Evolutionary conservation across 164 flowering plant species (phyloP), one percentile per base, ranked within the genome.

Genomic region (Magnolia kwangsiensis): DNA sequence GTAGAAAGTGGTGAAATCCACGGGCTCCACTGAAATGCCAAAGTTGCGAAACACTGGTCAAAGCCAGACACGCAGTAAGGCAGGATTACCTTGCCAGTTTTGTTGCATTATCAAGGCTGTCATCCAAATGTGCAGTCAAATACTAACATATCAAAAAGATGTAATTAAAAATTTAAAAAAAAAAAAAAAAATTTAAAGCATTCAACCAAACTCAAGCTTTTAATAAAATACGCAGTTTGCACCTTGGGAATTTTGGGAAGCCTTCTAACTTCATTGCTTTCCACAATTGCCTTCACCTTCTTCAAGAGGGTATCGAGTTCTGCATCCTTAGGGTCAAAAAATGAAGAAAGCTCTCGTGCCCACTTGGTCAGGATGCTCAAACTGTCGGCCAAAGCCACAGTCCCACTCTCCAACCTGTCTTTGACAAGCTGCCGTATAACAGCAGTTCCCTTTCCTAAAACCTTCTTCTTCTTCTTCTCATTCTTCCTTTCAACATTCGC

Each of bases 211-310:
- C 13, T 45, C 5, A 5, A 7, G 8, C 55, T 37, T 7, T 19
- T 49, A 45, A 69, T 19, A 37, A 37, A 37, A 37, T 6, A 74
- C 8, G 55, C 11, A 67, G 51, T 70, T 2, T 45, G 78, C 74
- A 95, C 98, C 95, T 95, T 93, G 6, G 97, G 91, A 80, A 91
- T 82, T 85, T 92, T 91, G 45, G 98, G 97, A 59, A 94, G 91
- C 74, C 96, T 85, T 80, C 96, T 86, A 58, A 87, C 87, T 75
- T 93, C 97, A 84, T 91, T 96, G 81, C 93, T 91, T 81, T 90
- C 93, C n/a, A 93, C 88, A 73, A 89, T 83, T 50, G 88, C 95
- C 77, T 90, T 94, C 23, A 96, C 81, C 81, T 84, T 89, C 73
- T 66, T 75, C 78, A 89, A 19, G 19, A 94, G 80, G 29, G 51